These are phyloP conservation scores for Aureobasidium sp. DNA, from an alignment of 2,329 filamentous ascomycete genomes.

Conservation along the genomic window DNA sequence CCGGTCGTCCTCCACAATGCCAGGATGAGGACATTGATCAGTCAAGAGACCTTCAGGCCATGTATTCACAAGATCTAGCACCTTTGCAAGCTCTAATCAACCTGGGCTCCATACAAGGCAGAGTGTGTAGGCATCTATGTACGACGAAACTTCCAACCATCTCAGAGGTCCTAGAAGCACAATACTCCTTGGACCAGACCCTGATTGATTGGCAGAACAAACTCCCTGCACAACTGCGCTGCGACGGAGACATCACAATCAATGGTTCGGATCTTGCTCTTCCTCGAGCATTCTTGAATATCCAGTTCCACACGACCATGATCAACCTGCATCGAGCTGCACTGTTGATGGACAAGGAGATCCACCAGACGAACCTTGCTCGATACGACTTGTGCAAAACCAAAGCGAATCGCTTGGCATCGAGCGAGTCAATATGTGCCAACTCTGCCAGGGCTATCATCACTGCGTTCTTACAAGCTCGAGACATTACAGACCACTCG, in stretches of 20 bases:
- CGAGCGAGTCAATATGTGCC: conserved; percentile 9
- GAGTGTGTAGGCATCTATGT: neutral
- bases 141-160: neutral
- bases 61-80: neutral
- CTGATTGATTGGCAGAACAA: neutral
- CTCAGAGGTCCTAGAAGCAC: neutral
- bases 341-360: conserved; percentile 5
- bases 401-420: neutral
- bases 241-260: conserved; percentile 14
- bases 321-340: conserved; percentile 12
- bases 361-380: conserved; percentile 6
- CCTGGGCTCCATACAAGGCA: neutral
- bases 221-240: neutral
- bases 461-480: neutral
- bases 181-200: neutral
- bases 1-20: neutral
- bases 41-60: neutral
- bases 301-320: conserved; percentile 6
- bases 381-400: neutral
- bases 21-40: conserved; percentile 10
- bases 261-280: conserved; percentile 5
- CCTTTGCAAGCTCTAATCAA: neutral
- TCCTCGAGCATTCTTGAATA: neutral
- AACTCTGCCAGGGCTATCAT: conserved; percentile 10
- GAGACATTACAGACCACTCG: neutral